A percentile compares a stretch with the other conserved stretches of the same genome.
phyloP scores from a whole-genome alignment of 1,284 basidiomycete species.

The Heterobasidion parviporum region DNA sequence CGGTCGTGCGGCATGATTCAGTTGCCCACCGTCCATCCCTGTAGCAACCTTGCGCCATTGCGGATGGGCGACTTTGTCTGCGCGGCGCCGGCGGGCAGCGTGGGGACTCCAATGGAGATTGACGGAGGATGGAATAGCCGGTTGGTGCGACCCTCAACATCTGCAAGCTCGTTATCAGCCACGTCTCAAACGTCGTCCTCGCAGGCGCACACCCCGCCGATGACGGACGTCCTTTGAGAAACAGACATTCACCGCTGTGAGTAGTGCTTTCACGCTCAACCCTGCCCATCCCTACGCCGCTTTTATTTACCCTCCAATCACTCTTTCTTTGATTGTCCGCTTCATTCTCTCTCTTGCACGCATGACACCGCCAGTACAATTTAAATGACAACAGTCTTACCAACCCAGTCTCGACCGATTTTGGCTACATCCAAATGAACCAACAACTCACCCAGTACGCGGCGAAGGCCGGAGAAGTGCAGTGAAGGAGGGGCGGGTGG shows the following conservation, averaged over 20 bases:
- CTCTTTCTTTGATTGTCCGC: no score
- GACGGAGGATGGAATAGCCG: constrained; percentile 18
- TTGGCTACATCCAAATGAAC: constrained; percentile 70
- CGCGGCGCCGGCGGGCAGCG: constrained; percentile 41
- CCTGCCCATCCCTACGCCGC: constrained; percentile 3
- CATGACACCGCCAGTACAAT: constrained; percentile 14
- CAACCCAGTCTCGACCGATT: constrained; percentile 69
- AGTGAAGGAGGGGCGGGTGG: constrained; percentile 4
- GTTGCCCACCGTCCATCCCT: constrained; percentile 59
- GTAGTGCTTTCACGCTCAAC: constrained; percentile 18
- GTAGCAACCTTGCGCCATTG: constrained; percentile 37
- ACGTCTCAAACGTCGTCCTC: constrained; percentile 65
- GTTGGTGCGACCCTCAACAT: constrained; percentile 59
- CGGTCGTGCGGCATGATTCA: constrained; percentile 74
- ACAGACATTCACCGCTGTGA: constrained; percentile 75
- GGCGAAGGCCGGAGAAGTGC: constrained; percentile 31
- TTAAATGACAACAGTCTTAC: constrained; percentile 36
- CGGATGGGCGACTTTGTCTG: constrained; percentile 70
- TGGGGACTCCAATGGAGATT: constrained; percentile 16
- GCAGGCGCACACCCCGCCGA: constrained; percentile 71
- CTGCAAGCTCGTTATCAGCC: constrained; percentile 61
- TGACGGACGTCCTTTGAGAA: constrained; percentile 49
- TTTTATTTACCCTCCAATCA: background rate
- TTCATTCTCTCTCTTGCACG: constrained; percentile 8
- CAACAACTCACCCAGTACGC: constrained; percentile 65